These are phyloP conservation scores for Lophiotrema nucula DNA, from an alignment of 495 filamentous ascomycete species.

Conservation along the genomic window DNA sequence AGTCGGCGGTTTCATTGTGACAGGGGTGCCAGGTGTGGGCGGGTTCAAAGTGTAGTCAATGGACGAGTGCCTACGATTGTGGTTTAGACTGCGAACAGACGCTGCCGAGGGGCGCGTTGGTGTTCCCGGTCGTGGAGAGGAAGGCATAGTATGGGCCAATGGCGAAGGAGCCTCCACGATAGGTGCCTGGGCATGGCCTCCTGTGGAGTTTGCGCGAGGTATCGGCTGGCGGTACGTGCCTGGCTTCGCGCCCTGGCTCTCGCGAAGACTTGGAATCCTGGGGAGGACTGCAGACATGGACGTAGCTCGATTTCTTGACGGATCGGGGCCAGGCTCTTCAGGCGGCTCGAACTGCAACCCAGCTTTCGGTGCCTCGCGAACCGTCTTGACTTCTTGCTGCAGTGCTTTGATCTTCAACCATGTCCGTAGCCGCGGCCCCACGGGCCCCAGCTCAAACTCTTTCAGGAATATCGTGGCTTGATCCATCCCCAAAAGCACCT, in stretches of 20 bases:
- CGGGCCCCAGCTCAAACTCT: conserved; percentile 89
- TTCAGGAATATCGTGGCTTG: conserved; percentile 91
- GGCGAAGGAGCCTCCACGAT: conserved; percentile 26
- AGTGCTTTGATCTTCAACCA: conserved; percentile 91
- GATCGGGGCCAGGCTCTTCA: conserved; percentile 36
- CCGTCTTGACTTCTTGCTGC: conserved; percentile 72
- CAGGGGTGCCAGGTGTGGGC: conserved; percentile 18
- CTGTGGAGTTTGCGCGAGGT: conserved; percentile 25
- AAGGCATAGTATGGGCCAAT: conserved; percentile 54
- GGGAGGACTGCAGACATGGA: conserved; percentile 55
- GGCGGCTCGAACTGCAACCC: conserved; percentile 38
- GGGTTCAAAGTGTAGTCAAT: conserved; percentile 60
- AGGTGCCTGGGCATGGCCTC: conserved; percentile 37
- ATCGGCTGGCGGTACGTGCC: conserved; percentile 17
- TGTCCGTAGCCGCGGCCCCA: conserved; percentile 83
- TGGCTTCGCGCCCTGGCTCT: conserved; percentile 38
- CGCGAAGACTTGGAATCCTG: conserved; percentile 58
- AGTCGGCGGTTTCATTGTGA: conserved; percentile 17
- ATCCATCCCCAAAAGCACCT: conserved; percentile 91
- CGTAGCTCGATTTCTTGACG: conserved; percentile 41
- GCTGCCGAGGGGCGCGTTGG: conserved; percentile 64
- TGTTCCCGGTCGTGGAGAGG: conserved; percentile 34
- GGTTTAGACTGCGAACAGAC: conserved; percentile 77
- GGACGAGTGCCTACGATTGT: conserved; percentile 82
- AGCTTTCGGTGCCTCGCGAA: conserved; percentile 38